These are phyloP conservation scores for Suhomyces sp. DNA, from an alignment of 805 yeast genomes.

Conservation along the genomic window DNA sequence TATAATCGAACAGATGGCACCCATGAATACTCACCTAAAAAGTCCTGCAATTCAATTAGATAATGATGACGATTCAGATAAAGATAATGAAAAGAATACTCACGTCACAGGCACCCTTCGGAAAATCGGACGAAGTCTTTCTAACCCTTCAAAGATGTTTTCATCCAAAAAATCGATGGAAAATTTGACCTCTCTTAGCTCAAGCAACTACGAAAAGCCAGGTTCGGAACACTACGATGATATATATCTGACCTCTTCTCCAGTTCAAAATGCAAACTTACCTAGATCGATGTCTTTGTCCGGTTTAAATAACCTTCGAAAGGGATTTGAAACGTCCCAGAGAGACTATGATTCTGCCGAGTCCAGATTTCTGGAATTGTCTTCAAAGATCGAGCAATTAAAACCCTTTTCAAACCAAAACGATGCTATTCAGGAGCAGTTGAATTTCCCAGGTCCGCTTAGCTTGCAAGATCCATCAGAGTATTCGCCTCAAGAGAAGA, in stretches of 20 bases:
- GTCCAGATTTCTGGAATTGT: conserved; percentile 17
- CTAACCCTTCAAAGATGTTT: conserved; percentile 18
- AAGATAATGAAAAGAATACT: not conserved
- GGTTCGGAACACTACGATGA: conserved; percentile 6
- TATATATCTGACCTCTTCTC: not conserved
- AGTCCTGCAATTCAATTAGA: not conserved
- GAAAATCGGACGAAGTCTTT: conserved; percentile 17
- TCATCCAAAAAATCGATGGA: conserved; percentile 6
- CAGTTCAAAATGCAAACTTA: conserved; percentile 13
- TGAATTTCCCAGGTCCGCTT: conserved; percentile 16
- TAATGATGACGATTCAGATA: not conserved
- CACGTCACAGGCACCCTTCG: conserved; percentile 6
- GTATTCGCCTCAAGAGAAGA: conserved; percentile 8
- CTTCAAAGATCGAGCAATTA: not conserved
- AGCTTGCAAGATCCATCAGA: conserved; percentile 28
- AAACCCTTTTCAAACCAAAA: not conserved
- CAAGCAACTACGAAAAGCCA: conserved; percentile 1
- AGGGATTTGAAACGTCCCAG: conserved; percentile 31
- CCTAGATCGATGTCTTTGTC: conserved; percentile 34
- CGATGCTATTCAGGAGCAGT: not conserved
- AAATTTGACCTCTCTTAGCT: not conserved
- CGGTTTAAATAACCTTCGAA: conserved; percentile 31
- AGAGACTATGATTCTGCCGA: conserved; percentile 24
- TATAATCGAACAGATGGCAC: conserved; percentile 13
- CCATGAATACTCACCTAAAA: conserved; percentile 8